A percentile compares a stretch with the other conserved stretches of the same genome.
Conservation (phyloP, 75 land plant species). For the Selaginella tamariscina region DNA sequence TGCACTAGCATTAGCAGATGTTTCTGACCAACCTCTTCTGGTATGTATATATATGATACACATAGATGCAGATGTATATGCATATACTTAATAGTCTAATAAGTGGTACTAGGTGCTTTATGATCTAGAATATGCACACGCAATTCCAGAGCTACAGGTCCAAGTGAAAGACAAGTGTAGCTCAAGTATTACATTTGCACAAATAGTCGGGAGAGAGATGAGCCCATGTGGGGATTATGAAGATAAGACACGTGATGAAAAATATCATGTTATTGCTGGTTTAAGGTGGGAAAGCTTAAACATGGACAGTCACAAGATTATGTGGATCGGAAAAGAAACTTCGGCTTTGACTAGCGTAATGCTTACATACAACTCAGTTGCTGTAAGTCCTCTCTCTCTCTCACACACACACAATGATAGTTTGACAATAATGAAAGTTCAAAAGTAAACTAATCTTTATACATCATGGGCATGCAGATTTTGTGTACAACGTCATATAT, state of each 20-base stretch:
- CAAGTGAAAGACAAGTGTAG: slow-evolving; percentile 5
- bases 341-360: slow-evolving; percentile 75
- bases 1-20: slow-evolving; percentile 22
- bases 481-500: no score
- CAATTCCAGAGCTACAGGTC: slow-evolving; percentile 29
- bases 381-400: slow-evolving; percentile 37
- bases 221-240: slow-evolving; percentile 27
- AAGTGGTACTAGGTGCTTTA: slow-evolving; percentile 46
- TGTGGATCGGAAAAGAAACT: slow-evolving; percentile 79
- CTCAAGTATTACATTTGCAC: slow-evolving; percentile 30
- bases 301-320: slow-evolving; percentile 52
- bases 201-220: slow-evolving; percentile 35
- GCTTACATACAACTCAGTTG: slow-evolving; percentile 59
- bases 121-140: slow-evolving; percentile 72
- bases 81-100: not conserved
- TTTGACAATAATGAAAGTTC: no score
- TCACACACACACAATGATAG: no score
- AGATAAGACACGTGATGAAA: not conserved
- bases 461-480: no score
- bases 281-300: slow-evolving; percentile 44
- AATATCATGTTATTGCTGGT: slow-evolving; percentile 43
- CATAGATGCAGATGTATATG: not conserved
- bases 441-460: no score
- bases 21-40: slow-evolving; percentile 39
- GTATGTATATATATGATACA: slow-evolving; percentile 23